Percentiles rank a stretch among this genome's conserved stretches.
Conservation (phyloP, 1,139 yeast genomes). For the Suhomyces chickasaworum region DNA sequence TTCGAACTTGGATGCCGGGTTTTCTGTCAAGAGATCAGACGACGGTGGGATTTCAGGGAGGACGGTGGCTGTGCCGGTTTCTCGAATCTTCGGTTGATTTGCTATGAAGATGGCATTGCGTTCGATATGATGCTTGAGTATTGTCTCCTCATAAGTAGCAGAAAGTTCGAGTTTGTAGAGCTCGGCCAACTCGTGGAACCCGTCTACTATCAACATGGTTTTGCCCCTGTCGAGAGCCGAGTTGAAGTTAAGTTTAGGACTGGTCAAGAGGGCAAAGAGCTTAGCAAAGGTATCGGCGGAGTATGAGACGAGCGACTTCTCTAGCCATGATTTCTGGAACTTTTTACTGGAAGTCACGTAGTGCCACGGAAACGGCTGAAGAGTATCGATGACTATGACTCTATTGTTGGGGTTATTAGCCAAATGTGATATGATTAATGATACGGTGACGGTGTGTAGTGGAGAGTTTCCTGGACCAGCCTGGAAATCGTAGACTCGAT, state of each 20-base stretch:
- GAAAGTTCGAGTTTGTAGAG: conserved; percentile 38
- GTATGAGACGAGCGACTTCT: conserved; percentile 19
- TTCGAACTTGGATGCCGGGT: conserved; percentile 36
- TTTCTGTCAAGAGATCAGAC: conserved; percentile 35
- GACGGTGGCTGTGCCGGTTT: conserved; percentile 28
- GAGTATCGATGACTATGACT: conserved; percentile 35
- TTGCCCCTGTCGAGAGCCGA: conserved; percentile 7
- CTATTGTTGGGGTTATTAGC: conserved; percentile 12
- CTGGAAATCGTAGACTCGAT: conserved; percentile 40
- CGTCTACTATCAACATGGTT: conserved; percentile 31
- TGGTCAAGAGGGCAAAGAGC: conserved; percentile 24
- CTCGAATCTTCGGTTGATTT: conserved; percentile 23
- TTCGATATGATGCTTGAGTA: conserved; percentile 37
- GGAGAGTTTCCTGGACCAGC: conserved; percentile 37
- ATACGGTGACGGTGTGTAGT: conserved; percentile 24
- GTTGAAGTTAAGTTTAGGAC: conserved; percentile 11
- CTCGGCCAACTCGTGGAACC: conserved; percentile 42
- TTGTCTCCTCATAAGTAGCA: conserved; percentile 36
- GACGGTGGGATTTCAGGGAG: conserved; percentile 34
- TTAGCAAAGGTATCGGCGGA: conserved; percentile 33
- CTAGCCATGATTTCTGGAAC: conserved; percentile 24
- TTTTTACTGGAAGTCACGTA: conserved; percentile 22
- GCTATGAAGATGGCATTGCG: conserved; percentile 26
- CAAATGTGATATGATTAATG: conserved; percentile 36
- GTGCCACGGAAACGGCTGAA: conserved; percentile 34